A percentile compares a stretch with the other conserved stretches of the same genome.
Conservation (phyloP, 2,329 filamentous ascomycete species). For the Gnomoniopsis smithogilvyi region DNA sequence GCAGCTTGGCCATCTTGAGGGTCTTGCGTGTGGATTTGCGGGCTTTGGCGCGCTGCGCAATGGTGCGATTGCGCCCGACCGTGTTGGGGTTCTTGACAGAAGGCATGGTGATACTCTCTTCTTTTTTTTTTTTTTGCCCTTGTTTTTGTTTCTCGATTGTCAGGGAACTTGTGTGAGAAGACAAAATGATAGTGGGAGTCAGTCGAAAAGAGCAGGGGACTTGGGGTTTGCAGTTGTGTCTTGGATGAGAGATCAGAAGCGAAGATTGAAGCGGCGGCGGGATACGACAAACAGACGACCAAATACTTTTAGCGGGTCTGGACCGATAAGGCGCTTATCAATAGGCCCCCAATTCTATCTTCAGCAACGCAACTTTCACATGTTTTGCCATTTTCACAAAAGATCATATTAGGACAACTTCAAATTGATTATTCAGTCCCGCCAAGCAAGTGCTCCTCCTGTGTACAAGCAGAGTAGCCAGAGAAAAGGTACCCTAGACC, state of each 20-base stretch:
- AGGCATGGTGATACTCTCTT: conserved; percentile 36
- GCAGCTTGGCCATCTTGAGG: conserved; percentile 27
- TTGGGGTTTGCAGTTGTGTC: not conserved
- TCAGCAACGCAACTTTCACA: not conserved
- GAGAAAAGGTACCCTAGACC: not conserved
- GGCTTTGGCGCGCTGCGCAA: conserved; percentile 41
- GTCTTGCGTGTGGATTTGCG: conserved; percentile 42
- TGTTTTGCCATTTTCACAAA: not conserved
- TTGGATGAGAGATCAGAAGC: not conserved
- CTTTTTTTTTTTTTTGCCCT: not conserved
- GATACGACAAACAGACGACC: too few relatives aligned
- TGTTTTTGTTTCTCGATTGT: not conserved
- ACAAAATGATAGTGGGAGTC: not conserved
- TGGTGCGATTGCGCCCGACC: conserved; percentile 50
- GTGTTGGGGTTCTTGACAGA: conserved; percentile 59
- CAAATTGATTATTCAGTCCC: not conserved
- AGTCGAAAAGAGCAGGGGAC: not conserved
- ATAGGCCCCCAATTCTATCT: not conserved
- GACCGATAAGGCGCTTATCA: not conserved
- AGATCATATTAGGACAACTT: not conserved
- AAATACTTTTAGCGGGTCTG: not conserved
- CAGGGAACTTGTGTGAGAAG: too few relatives aligned
- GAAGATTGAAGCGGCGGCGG: too few relatives aligned
- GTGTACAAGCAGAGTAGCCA: not conserved
- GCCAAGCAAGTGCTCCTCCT: not conserved